These are phyloP conservation scores for Phytophthora pistaciae DNA, from an alignment of 352 stramenopile genomes.

Conservation along the genomic window DNA sequence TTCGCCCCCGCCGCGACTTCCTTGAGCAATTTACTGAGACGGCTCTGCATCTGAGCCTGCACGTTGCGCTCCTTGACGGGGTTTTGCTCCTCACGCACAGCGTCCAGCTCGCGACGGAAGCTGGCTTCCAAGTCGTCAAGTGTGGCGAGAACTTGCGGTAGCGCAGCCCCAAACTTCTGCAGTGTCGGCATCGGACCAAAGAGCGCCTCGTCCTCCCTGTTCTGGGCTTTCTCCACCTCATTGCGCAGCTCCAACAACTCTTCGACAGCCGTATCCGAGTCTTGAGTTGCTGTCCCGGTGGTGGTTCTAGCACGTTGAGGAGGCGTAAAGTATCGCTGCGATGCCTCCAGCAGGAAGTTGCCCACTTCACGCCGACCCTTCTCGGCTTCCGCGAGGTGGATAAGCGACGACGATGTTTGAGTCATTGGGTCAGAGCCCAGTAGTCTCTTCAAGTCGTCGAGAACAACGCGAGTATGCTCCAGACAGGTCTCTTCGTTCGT, in stretches of 20 bases:
- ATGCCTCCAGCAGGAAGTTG: slow-evolving; percentile 54
- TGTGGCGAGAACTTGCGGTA: slow-evolving; percentile 47
- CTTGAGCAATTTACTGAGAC: slow-evolving; percentile 41
- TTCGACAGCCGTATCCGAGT: slow-evolving; percentile 20
- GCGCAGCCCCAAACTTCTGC: slow-evolving; percentile 50
- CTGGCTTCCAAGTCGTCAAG: slow-evolving; percentile 54
- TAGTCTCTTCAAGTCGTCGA: slow-evolving; percentile 50
- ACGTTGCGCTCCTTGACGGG: slow-evolving; percentile 56
- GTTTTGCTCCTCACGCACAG: slow-evolving; percentile 65
- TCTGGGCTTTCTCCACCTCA: slow-evolving; percentile 51
- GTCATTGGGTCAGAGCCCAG: slow-evolving; percentile 52
- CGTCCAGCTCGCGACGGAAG: slow-evolving; percentile 50
- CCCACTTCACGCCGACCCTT: slow-evolving; percentile 66
- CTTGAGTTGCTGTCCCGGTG: not conserved
- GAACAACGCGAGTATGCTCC: slow-evolving; percentile 37
- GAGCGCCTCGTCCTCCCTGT: slow-evolving; percentile 61
- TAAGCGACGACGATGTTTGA: slow-evolving; percentile 61
- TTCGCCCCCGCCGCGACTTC: slow-evolving; percentile 42
- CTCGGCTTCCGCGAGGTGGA: slow-evolving; percentile 55
- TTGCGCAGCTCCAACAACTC: slow-evolving; percentile 52
- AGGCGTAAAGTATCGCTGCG: slow-evolving; percentile 42
- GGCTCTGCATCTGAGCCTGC: slow-evolving; percentile 48
- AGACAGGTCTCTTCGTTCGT: slow-evolving; percentile 24
- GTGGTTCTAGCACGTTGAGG: not conserved
- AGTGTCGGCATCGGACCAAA: slow-evolving; percentile 36